Evolutionary conservation across 2,329 filamentous ascomycete species (phyloP).

Genomic region (Aspergillus candidus): DNA sequence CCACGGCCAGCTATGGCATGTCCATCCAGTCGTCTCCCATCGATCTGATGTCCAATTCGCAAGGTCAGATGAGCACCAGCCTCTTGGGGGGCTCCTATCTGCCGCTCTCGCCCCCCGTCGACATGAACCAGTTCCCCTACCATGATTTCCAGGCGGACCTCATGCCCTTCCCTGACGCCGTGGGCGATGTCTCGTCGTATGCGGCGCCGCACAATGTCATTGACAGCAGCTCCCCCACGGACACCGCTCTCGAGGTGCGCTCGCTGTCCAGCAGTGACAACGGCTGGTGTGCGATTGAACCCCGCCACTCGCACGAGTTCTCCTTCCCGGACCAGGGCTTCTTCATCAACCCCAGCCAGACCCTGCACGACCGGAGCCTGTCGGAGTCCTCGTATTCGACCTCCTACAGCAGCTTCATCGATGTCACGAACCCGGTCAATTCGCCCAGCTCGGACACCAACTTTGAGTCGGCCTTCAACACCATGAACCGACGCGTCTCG

Average conservation of each 20-base stretch:
- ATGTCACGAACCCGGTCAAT: constrained; percentile 72
- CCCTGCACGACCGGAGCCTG: constrained; percentile 76
- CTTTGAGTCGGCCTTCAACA: constrained; percentile 50
- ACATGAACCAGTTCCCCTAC: constrained; percentile 64
- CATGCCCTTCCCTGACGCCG: constrained; percentile 50
- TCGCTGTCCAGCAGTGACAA: constrained; percentile 82
- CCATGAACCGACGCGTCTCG: constrained; percentile 34
- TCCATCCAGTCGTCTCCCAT: constrained; percentile 44
- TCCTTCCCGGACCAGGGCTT: constrained; percentile 56
- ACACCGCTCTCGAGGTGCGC: constrained; percentile 77
- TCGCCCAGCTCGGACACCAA: constrained; percentile 77
- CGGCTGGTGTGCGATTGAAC: constrained; percentile 78
- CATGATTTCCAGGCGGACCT: constrained; percentile 71
- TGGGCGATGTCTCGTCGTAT: constrained; percentile 40
- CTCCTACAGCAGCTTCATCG: constrained; percentile 74
- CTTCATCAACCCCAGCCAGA: constrained; percentile 89
- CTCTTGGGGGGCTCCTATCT: constrained; percentile 61
- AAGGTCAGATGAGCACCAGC: constrained; percentile 56
- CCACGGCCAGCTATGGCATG: constrained; percentile 52
- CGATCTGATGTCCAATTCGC: constrained; percentile 52
- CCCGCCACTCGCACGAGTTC: constrained; percentile 65
- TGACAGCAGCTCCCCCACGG: constrained; percentile 62
- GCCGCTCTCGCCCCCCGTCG: constrained; percentile 50
- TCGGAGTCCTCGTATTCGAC: constrained; percentile 77
- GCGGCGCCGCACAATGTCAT: constrained; percentile 36